These are phyloP conservation scores for Apophysomyces variabilis DNA, from an alignment of 371 early-diverging fungal genomes.

Conservation along the genomic window DNA sequence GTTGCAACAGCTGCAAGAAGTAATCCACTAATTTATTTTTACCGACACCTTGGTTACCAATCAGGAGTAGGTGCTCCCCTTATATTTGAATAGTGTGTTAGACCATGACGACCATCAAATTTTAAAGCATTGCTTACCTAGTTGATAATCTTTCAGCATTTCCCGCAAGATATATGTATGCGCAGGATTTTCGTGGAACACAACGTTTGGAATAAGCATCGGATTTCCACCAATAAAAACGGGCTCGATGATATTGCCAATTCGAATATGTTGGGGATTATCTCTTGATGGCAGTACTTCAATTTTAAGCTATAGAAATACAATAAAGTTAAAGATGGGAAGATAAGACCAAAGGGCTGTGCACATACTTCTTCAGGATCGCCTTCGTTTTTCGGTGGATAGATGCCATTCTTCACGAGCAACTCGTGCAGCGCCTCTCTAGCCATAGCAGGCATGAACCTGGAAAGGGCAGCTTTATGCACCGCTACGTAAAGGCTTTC, in stretches of 20 bases:
- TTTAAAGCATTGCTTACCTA: constrained; percentile 29
- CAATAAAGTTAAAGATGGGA: background rate
- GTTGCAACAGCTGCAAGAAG: constrained; percentile 71
- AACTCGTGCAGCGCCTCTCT: constrained; percentile 70
- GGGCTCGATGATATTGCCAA: constrained; percentile 61
- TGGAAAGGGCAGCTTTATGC: constrained; percentile 74
- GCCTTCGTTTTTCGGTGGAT: constrained; percentile 42
- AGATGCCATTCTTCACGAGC: constrained; percentile 64
- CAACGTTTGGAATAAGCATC: constrained; percentile 71
- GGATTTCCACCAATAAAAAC: constrained; percentile 66
- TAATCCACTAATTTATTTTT: constrained; percentile 85
- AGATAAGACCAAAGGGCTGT: background rate
- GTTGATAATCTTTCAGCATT: constrained; percentile 73
- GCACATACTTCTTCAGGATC: constrained; percentile 40
- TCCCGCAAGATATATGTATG: constrained; percentile 75
- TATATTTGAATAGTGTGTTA: constrained; percentile 4
- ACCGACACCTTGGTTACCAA: constrained; percentile 87
- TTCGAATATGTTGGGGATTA: constrained; percentile 53
- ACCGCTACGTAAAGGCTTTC: constrained; percentile 73
- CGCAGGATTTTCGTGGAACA: constrained; percentile 79
- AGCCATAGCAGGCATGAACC: constrained; percentile 77
- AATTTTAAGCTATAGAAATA: constrained; percentile 46
- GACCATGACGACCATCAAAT: background rate
- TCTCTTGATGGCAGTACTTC: constrained; percentile 61
- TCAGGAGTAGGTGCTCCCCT: constrained; percentile 75